phyloP scores from a whole-genome alignment of 2,329 filamentous ascomycete species.

The Fusarium sp. region DNA sequence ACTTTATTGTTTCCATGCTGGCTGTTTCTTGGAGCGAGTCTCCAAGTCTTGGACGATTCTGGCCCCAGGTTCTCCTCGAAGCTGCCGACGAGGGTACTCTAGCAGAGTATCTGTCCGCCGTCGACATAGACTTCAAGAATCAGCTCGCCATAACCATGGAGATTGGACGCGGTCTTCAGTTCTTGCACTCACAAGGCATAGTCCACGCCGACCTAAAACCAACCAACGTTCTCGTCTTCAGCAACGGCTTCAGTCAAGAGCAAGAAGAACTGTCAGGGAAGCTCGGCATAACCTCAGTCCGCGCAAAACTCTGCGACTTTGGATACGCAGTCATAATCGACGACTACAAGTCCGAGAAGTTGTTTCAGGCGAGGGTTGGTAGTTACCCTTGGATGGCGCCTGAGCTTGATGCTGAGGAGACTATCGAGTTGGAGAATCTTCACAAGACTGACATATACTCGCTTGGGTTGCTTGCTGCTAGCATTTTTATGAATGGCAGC shows the following conservation, averaged over 20 bases:
- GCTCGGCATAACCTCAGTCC: not conserved
- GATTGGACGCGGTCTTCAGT: not conserved
- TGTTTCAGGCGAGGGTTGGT: not conserved
- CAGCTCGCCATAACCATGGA: not conserved
- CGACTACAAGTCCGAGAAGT: not conserved
- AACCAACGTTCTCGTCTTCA: not conserved
- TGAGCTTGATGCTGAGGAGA: not conserved
- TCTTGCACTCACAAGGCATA: not conserved
- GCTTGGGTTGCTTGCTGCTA: not conserved
- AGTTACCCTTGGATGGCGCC: not conserved
- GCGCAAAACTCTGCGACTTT: not conserved
- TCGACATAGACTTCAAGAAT: not conserved
- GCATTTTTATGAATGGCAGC: not conserved
- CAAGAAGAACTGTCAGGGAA: not conserved
- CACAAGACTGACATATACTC: not conserved
- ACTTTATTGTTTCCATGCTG: not conserved
- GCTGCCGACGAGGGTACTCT: not conserved
- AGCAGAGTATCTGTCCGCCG: not conserved
- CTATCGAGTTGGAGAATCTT: not conserved
- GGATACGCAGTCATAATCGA: not conserved
- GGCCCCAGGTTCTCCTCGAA: not conserved
- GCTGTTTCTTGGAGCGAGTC: not conserved
- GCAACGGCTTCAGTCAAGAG: not conserved
- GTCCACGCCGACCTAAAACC: not conserved
- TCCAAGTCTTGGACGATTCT: not conserved